Percentiles rank a stretch among this genome's conserved stretches.
phyloP scores from a whole-genome alignment of 805 yeast genomes.

The Pichia nakasei region DNA sequence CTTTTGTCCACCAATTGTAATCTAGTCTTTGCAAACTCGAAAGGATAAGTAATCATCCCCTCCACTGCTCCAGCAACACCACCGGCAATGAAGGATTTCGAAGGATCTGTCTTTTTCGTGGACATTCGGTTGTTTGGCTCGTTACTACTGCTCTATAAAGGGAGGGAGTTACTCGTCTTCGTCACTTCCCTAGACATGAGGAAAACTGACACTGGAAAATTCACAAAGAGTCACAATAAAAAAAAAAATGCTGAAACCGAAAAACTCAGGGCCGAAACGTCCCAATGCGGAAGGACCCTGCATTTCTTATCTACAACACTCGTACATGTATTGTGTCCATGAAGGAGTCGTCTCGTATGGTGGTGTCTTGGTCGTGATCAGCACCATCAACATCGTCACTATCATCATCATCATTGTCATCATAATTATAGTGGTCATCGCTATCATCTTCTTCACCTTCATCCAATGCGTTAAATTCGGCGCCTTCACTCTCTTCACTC shows the following conservation, averaged over 20 bases:
- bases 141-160: not conserved
- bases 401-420: not conserved
- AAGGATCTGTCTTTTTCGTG: conserved; percentile 49
- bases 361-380: not conserved
- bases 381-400: not conserved
- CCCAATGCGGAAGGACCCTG: no score
- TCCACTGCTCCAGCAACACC: conserved; percentile 96
- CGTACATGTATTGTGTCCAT: not conserved
- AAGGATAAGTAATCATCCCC: conserved; percentile 88
- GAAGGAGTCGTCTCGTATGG: not conserved
- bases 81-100: conserved; percentile 85
- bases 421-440: not conserved
- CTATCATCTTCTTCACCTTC: not conserved
- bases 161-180: not conserved
- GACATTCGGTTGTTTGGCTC: not conserved
- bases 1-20: conserved; percentile 70
- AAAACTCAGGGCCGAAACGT: no score
- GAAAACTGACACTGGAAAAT: no score
- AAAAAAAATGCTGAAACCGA: no score
- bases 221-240: no score
- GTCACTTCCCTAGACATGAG: no score
- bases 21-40: conserved; percentile 93
- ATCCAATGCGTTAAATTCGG: not conserved
- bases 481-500: conserved; percentile 1
- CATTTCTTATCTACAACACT: not conserved